Evolutionary conservation across 192 early-diverging fungal genomes (phyloP).

Genomic region (Coemansia sp.): DNA sequence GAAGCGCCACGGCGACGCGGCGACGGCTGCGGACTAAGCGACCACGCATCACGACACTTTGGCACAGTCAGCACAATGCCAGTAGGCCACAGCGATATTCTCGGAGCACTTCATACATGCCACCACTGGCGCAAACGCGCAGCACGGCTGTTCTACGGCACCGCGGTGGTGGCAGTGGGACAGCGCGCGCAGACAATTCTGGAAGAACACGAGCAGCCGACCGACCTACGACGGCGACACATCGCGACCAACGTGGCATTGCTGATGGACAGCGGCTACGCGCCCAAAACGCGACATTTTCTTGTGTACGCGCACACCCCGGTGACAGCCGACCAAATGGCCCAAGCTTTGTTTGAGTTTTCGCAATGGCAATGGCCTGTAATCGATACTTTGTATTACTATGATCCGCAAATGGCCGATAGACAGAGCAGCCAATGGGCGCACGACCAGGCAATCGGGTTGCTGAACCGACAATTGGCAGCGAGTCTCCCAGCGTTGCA

Average conservation of each 20-base stretch:
- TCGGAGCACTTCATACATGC: conserved; percentile 14
- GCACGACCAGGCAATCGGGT: conserved; percentile 25
- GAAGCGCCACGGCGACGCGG: background rate
- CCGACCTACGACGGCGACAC: background rate
- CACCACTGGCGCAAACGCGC: conserved; percentile 40
- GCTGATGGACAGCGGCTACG: conserved; percentile 44
- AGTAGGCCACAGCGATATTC: conserved; percentile 19
- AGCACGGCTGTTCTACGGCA: conserved; percentile 40
- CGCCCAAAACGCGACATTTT: conserved; percentile 29
- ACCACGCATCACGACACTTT: conserved; percentile 10
- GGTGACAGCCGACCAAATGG: conserved; percentile 1
- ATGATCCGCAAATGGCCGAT: conserved; percentile 14
- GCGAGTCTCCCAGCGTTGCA: conserved; percentile 19
- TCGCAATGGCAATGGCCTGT: conserved; percentile 30
- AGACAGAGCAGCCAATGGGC: background rate
- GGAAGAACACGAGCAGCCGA: conserved; percentile 8
- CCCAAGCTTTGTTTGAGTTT: conserved; percentile 15
- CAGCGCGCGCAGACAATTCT: background rate
- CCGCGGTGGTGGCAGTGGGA: conserved; percentile 21
- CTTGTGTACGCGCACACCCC: conserved; percentile 4
- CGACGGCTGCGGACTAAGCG: conserved; percentile 8
- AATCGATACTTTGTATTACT: conserved; percentile 31
- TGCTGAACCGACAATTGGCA: conserved; percentile 20
- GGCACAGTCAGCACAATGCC: conserved; percentile 17
- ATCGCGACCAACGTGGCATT: conserved; percentile 30